Evolutionary conservation across 2,329 filamentous ascomycete genomes (phyloP).

Genomic region (Cordyceps cicadae): DNA sequence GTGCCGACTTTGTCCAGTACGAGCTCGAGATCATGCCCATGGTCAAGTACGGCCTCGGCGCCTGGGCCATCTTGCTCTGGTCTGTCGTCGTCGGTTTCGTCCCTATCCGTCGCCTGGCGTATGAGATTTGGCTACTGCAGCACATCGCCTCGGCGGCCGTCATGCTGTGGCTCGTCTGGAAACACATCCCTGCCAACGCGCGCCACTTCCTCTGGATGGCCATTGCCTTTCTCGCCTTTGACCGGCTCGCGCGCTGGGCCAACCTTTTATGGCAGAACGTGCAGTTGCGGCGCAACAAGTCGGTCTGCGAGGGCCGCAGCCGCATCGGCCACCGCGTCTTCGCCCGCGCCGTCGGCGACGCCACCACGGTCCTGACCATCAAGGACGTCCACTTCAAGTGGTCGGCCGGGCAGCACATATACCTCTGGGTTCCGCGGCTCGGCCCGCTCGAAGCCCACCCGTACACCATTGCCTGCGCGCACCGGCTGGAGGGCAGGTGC

Average conservation of each 20-base stretch:
- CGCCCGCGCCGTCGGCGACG: conserved; percentile 39
- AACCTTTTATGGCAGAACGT: conserved; percentile 46
- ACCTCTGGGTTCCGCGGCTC: conserved; percentile 50
- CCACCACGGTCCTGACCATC: conserved; percentile 50
- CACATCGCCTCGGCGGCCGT: conserved; percentile 54
- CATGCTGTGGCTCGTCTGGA: conserved; percentile 55
- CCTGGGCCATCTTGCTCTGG: conserved; percentile 60
- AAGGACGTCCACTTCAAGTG: conserved; percentile 52
- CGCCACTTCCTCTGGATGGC: conserved; percentile 59
- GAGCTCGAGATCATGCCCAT: conserved; percentile 56
- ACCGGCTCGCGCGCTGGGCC: conserved; percentile 45
- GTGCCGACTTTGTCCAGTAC: conserved; percentile 47
- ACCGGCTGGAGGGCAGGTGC: conserved; percentile 40
- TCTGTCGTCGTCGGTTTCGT: conserved; percentile 54
- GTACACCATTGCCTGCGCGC: conserved; percentile 53
- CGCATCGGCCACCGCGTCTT: conserved; percentile 45
- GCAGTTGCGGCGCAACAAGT: conserved; percentile 31
- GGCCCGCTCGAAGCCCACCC: conserved; percentile 50
- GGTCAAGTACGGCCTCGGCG: conserved; percentile 58
- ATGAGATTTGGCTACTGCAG: conserved; percentile 63
- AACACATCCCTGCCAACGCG: conserved; percentile 53
- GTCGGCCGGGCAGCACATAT: conserved; percentile 52
- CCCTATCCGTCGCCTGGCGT: conserved; percentile 56
- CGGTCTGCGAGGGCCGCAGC: conserved; percentile 38
- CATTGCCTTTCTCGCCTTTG: conserved; percentile 53